phyloP scores from a whole-genome alignment of 1,284 basidiomycete species.

The Prillingera fragicola region DNA sequence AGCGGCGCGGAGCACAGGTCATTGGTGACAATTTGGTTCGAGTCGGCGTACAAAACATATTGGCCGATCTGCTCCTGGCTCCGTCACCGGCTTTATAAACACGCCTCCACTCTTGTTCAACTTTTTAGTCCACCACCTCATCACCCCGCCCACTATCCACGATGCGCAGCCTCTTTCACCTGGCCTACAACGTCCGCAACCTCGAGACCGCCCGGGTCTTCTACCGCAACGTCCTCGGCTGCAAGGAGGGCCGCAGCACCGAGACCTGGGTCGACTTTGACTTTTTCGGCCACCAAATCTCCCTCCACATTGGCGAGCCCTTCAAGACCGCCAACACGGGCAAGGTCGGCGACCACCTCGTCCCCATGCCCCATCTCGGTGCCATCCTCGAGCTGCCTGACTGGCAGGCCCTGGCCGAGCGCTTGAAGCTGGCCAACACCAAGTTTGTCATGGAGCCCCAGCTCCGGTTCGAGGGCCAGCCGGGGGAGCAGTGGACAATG shows the following conservation, averaged over 20 bases:
- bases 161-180: conserved; percentile 17
- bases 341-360: conserved; percentile 20
- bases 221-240: conserved; percentile 14
- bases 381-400: conserved; percentile 15
- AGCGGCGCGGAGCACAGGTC: no score
- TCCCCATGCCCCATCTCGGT: conserved; percentile 20
- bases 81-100: no score
- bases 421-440: conserved; percentile 12
- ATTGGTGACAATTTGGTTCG: no score
- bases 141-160: not conserved
- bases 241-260: conserved; percentile 16
- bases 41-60: no score
- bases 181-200: conserved; percentile 19
- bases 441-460: conserved; percentile 19
- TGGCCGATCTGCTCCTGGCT: no score
- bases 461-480: conserved; percentile 17
- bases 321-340: conserved; percentile 18
- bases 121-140: no score
- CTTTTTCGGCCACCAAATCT: conserved; percentile 22
- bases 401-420: conserved; percentile 12
- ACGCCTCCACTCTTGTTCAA: no score
- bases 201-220: conserved; percentile 12
- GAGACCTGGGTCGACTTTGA: conserved; percentile 20
- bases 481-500: conserved; percentile 21
- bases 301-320: conserved; percentile 18